Conservation (phyloP, 306 rosid species). For the Potentilla sterilis region DNA sequence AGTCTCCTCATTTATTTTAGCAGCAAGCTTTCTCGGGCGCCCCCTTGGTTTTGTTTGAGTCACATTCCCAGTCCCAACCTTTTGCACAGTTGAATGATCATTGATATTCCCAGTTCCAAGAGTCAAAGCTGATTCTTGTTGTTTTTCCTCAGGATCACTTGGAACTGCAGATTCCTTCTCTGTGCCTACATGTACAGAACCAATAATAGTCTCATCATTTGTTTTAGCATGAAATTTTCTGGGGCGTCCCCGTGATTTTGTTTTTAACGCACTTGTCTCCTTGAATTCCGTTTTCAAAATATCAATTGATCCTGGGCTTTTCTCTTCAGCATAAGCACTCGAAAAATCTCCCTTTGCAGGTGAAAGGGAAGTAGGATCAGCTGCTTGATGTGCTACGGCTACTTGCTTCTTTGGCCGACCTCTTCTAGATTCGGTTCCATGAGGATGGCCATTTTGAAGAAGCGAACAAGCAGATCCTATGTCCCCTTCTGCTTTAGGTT, state of each 20-base stretch:
- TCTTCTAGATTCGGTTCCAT: constrained; percentile 29
- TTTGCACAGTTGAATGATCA: constrained; percentile 23
- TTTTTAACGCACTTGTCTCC: constrained; percentile 18
- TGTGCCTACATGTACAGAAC: constrained; percentile 31
- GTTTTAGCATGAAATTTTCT: constrained; percentile 25
- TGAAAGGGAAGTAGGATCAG: constrained; percentile 23
- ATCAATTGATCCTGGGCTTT: constrained; percentile 22
- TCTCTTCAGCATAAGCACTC: constrained; percentile 27
- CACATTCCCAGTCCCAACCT: not conserved
- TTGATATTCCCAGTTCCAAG: constrained; percentile 30
- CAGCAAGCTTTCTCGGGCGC: not conserved
- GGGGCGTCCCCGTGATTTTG: constrained; percentile 20
- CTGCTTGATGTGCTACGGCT: constrained; percentile 21
- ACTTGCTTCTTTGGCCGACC: constrained; percentile 41
- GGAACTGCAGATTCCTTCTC: constrained; percentile 21
- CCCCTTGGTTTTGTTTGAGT: not conserved
- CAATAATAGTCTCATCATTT: constrained; percentile 25
- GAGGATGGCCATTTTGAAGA: constrained; percentile 13
- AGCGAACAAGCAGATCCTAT: constrained; percentile 11
- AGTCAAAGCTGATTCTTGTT: constrained; percentile 24
- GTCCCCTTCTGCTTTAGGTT: constrained; percentile 30
- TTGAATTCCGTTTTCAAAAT: constrained; percentile 30
- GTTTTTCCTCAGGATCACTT: constrained; percentile 34
- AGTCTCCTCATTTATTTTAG: not conserved
- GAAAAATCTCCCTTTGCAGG: constrained; percentile 26